A percentile compares a stretch with the other conserved stretches of the same genome.
phyloP scores from a whole-genome alignment of 2,329 filamentous ascomycete species.

The Cladosporium colombiae region DNA sequence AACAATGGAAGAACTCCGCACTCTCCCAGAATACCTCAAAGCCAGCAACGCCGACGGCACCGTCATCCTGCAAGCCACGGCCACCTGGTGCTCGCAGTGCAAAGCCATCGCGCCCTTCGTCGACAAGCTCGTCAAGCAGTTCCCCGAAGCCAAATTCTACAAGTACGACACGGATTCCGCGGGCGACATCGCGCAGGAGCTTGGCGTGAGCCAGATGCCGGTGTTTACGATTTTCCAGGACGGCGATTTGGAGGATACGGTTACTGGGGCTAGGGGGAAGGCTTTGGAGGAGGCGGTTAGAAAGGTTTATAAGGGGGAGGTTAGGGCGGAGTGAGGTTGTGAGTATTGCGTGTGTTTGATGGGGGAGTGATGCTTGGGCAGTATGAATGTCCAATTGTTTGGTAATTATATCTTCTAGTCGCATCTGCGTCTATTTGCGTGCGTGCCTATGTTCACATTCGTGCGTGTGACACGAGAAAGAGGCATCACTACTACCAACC shows the following conservation, averaged over 20 bases:
- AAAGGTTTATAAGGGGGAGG: slow-evolving; percentile 34
- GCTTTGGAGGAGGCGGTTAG: slow-evolving; percentile 33
- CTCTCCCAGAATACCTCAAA: slow-evolving; percentile 34
- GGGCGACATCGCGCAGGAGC: slow-evolving; percentile 35
- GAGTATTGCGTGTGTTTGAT: too few relatives aligned
- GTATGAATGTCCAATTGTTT: not conserved
- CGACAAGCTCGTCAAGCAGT: slow-evolving; percentile 35
- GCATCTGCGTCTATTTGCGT: not conserved
- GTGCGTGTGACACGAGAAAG: not conserved
- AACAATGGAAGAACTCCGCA: slow-evolving; percentile 35
- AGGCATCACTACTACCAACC: not conserved
- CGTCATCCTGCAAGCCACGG: slow-evolving; percentile 35
- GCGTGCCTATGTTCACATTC: not conserved
- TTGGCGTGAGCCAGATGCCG: slow-evolving; percentile 36
- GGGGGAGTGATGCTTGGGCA: not conserved
- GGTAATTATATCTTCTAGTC: not conserved
- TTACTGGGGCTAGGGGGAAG: slow-evolving; percentile 35
- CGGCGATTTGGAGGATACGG: slow-evolving; percentile 33
- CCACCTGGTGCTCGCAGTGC: slow-evolving; percentile 34
- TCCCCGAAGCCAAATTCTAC: slow-evolving; percentile 37
- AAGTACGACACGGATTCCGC: slow-evolving; percentile 32
- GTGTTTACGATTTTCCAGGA: slow-evolving; percentile 39
- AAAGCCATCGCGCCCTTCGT: slow-evolving; percentile 38
- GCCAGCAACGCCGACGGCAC: slow-evolving; percentile 34
- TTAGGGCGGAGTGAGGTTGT: slow-evolving; percentile 23